These are phyloP conservation scores for Parachaetomium inaequale DNA, from an alignment of 495 filamentous ascomycete species.

Conservation along the genomic window DNA sequence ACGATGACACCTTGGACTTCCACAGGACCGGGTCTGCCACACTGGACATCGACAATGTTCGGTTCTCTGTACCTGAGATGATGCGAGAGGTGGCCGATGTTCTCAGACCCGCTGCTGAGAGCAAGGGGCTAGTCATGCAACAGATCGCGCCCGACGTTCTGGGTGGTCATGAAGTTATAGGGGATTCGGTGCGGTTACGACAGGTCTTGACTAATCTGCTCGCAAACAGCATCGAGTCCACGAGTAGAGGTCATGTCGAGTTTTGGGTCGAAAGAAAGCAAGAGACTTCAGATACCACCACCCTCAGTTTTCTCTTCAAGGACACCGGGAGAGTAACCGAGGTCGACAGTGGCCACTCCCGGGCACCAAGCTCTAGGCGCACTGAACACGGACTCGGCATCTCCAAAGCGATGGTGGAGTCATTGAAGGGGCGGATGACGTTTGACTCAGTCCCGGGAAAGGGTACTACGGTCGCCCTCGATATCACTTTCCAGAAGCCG, in stretches of 20 bases:
- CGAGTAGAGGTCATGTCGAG: slow-evolving; percentile 64
- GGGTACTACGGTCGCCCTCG: slow-evolving; percentile 65
- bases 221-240: slow-evolving; percentile 80
- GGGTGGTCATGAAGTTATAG: slow-evolving; percentile 53
- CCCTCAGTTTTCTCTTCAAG: slow-evolving; percentile 61
- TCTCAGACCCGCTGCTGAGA: slow-evolving; percentile 55
- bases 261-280: slow-evolving; percentile 47
- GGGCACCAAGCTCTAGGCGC: slow-evolving; percentile 70
- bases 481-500: slow-evolving; percentile 57
- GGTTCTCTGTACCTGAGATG: slow-evolving; percentile 73
- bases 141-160: slow-evolving; percentile 45
- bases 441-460: slow-evolving; percentile 55
- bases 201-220: slow-evolving; percentile 84
- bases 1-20: slow-evolving; percentile 87
- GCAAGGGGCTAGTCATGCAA: slow-evolving; percentile 56
- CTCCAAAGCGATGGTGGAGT: slow-evolving; percentile 69
- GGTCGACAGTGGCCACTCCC: slow-evolving; percentile 73
- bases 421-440: slow-evolving; percentile 76
- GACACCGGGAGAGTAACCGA: slow-evolving; percentile 86
- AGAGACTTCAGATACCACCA: slow-evolving; percentile 46
- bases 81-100: slow-evolving; percentile 66
- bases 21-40: slow-evolving; percentile 80
- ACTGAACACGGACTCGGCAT: slow-evolving; percentile 81
- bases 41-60: slow-evolving; percentile 70
- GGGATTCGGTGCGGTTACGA: slow-evolving; percentile 73